Conservation (phyloP, 73 alveolate genomes). For the Paramecium sonneborni region DNA sequence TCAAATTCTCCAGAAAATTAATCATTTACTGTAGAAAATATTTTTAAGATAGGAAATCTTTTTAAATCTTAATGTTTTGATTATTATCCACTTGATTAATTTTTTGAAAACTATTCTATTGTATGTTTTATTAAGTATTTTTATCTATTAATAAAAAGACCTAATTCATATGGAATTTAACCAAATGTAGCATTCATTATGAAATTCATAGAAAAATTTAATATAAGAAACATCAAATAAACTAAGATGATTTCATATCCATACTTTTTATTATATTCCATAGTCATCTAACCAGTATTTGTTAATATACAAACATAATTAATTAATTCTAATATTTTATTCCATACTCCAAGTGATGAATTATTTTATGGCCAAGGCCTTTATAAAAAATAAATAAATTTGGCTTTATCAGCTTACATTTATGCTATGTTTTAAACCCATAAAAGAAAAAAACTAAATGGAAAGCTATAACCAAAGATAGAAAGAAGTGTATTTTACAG, state of each 20-base stretch:
- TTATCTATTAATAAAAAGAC: neutral
- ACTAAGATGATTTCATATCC: neutral
- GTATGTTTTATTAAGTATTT: neutral
- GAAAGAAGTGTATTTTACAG: neutral
- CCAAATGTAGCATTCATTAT: neutral
- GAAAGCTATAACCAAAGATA: slow-evolving; percentile 20
- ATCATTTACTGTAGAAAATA: neutral
- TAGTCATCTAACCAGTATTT: neutral
- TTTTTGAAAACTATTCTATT: neutral
- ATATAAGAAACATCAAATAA: neutral
- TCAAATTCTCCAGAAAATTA: neutral
- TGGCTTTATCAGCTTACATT: neutral
- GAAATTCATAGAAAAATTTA: neutral
- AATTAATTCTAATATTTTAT: neutral
- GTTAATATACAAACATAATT: neutral
- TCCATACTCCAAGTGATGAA: slow-evolving; percentile 5
- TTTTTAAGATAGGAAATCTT: neutral
- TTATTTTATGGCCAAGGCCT: slow-evolving; percentile 49
- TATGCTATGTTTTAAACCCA: neutral
- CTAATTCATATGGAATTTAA: neutral
- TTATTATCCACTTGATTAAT: neutral
- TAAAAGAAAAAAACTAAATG: neutral
- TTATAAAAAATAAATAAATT: neutral
- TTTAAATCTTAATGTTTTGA: neutral
- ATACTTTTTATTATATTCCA: neutral